phyloP scores from a whole-genome alignment of 2,329 filamentous ascomycete genomes.

The Fusarium torulosum region DNA sequence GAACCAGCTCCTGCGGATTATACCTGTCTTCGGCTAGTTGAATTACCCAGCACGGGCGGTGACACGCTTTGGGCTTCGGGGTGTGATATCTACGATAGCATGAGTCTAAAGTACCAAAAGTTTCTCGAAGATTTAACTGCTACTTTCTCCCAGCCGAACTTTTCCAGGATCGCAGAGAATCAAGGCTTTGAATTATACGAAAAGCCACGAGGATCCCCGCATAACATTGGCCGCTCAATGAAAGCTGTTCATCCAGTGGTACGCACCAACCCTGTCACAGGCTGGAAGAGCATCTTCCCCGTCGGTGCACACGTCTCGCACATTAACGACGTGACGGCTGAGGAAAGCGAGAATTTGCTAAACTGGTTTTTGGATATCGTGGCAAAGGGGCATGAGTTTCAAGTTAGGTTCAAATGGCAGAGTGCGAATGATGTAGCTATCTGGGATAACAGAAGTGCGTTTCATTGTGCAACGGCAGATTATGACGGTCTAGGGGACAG shows the following conservation, averaged over 20 bases:
- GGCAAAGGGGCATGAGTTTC: too few relatives aligned
- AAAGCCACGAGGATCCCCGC: constrained; percentile 58
- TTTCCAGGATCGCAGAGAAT: neutral
- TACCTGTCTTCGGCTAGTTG: constrained; percentile 65
- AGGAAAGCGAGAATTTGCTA: neutral
- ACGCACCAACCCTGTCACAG: constrained; percentile 69
- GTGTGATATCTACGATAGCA: too few relatives aligned
- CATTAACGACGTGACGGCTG: neutral
- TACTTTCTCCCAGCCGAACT: constrained; percentile 37
- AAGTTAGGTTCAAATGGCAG: too few relatives aligned
- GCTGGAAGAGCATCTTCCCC: constrained; percentile 59
- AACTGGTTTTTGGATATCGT: too few relatives aligned
- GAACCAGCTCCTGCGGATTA: constrained; percentile 75
- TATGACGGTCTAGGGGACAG: too few relatives aligned
- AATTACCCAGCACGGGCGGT: constrained; percentile 51
- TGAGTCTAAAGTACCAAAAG: too few relatives aligned
- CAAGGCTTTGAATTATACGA: neutral
- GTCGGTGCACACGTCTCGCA: neutral
- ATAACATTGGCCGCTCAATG: constrained; percentile 63
- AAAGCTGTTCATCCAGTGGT: constrained; percentile 66
- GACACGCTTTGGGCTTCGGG: too few relatives aligned
- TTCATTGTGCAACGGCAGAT: too few relatives aligned
- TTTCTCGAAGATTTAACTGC: constrained; percentile 39
- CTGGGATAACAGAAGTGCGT: too few relatives aligned
- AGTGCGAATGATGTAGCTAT: too few relatives aligned